Conservation (phyloP, 1,284 basidiomycete species). For the Tilletiopsis washingtonensis region DNA sequence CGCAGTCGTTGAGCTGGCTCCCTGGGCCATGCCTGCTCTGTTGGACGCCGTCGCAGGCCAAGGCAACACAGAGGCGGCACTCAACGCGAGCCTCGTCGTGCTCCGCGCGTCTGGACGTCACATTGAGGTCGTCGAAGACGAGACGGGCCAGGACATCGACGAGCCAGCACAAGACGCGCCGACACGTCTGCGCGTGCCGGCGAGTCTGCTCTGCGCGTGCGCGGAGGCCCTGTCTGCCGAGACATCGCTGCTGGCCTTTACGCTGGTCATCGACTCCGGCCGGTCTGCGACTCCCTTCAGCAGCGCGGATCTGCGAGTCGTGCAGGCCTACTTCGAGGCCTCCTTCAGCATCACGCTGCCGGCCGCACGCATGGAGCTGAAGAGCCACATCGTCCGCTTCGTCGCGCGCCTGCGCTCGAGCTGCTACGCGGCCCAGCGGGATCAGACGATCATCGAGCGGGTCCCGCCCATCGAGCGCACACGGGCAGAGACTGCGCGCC, state of each 20-base stretch:
- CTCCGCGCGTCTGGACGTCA: background rate
- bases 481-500: background rate
- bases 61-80: background rate
- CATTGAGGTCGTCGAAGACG: background rate
- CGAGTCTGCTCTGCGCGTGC: too few species aligned
- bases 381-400: background rate
- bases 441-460: background rate
- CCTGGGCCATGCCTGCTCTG: background rate
- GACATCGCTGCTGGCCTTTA: background rate
- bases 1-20: background rate
- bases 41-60: background rate
- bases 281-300: background rate
- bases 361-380: background rate
- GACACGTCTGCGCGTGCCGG: too few species aligned
- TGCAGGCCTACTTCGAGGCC: background rate
- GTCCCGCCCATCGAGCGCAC: background rate
- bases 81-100: background rate
- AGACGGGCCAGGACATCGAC: too few species aligned
- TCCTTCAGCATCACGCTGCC: background rate
- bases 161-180: background rate
- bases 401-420: background rate
- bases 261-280: background rate
- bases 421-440: slow-evolving; percentile 1
- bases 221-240: background rate
- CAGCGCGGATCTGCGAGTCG: background rate